phyloP scores from a whole-genome alignment of 306 rosid species.

The Pterocarpus santalinus region DNA sequence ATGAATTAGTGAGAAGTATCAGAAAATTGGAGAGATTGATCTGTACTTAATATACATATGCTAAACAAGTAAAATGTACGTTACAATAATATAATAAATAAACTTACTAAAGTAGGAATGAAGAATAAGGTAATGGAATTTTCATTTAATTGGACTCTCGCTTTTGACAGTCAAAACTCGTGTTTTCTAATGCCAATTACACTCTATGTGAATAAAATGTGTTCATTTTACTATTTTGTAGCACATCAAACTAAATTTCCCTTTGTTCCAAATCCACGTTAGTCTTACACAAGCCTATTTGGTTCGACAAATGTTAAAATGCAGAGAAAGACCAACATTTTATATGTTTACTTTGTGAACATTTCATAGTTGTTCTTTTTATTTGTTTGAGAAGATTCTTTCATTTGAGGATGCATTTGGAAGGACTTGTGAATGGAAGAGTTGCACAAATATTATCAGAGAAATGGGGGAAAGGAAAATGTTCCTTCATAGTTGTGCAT shows the following conservation, averaged over 20 bases:
- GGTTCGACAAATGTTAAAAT: neutral
- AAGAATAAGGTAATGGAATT: neutral
- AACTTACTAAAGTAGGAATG: neutral
- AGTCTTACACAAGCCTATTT: neutral
- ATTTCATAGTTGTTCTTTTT: neutral
- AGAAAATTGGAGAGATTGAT: neutral
- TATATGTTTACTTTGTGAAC: neutral
- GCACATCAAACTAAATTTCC: neutral
- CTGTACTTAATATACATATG: neutral
- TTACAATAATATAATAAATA: neutral
- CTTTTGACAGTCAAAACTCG: neutral
- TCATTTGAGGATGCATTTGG: neutral
- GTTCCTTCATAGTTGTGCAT: neutral
- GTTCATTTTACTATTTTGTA: neutral
- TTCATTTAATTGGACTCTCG: neutral
- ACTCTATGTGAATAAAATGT: neutral
- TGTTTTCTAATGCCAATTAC: conserved; percentile 4
- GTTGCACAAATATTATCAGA: neutral
- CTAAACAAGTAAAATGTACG: neutral
- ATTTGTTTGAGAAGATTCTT: neutral
- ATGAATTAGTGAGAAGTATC: neutral
- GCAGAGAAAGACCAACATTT: neutral
- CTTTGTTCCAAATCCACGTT: neutral
- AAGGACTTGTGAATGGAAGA: conserved; percentile 2
- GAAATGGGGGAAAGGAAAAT: neutral